Percentiles rank a stretch among this genome's conserved stretches.
phyloP scores from a whole-genome alignment of 2,329 filamentous ascomycete species.

The Helicocarpus griseus region DNA sequence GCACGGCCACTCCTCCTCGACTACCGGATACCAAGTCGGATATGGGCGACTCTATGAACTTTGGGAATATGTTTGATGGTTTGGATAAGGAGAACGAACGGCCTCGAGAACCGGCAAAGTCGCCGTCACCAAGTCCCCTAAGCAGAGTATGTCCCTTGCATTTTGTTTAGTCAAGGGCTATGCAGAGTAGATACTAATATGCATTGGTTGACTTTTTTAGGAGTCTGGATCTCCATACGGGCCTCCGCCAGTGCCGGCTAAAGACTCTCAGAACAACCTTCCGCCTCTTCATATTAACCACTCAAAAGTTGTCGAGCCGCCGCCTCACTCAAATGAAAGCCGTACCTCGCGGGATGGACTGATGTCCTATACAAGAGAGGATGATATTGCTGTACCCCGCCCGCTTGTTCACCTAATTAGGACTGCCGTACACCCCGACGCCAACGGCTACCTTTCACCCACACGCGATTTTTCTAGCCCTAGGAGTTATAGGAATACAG shows the following conservation, averaged over 20 bases:
- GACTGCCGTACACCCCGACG: not conserved
- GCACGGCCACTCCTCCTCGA: slow-evolving; percentile 43
- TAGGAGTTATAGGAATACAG: not conserved
- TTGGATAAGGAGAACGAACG: slow-evolving; percentile 28
- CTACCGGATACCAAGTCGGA: slow-evolving; percentile 37
- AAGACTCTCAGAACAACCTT: slow-evolving; percentile 15
- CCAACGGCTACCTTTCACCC: not conserved
- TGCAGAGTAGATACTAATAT: not conserved
- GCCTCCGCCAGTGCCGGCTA: slow-evolving; percentile 14
- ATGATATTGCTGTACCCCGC: not conserved
- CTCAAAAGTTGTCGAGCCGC: slow-evolving; percentile 35
- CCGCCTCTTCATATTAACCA: slow-evolving; percentile 37
- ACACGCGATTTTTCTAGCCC: not conserved
- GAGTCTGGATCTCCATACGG: slow-evolving; percentile 14
- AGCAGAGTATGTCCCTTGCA: not conserved
- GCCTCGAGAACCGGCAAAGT: not conserved
- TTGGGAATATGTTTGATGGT: slow-evolving; percentile 44
- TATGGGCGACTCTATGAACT: slow-evolving; percentile 33
- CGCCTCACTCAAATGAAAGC: slow-evolving; percentile 45
- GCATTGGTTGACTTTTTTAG: not conserved
- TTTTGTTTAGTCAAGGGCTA: too few species aligned
- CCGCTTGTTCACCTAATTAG: not conserved
- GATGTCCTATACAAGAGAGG: slow-evolving; percentile 20
- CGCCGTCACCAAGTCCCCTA: not conserved
- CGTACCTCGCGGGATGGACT: slow-evolving; percentile 42